Evolutionary conservation across 768 basidiomycete genomes (phyloP).

Genomic region (Tulasnella sp.): DNA sequence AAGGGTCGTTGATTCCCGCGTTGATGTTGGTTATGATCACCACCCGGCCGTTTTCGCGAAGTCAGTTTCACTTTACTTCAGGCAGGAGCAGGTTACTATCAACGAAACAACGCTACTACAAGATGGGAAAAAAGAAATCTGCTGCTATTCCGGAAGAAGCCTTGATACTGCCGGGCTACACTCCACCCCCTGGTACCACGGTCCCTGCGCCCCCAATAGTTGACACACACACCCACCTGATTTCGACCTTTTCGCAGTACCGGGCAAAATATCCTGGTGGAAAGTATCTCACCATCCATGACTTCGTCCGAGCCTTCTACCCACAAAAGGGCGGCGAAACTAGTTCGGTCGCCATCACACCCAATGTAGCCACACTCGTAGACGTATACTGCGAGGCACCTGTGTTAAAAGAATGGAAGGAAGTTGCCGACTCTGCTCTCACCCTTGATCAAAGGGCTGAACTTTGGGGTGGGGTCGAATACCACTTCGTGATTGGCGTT

Average conservation of each 20-base stretch:
- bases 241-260: constrained; percentile 60
- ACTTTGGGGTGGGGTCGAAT: constrained; percentile 59
- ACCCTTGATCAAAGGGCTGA: constrained; percentile 36
- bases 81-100: too few species aligned
- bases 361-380: constrained; percentile 51
- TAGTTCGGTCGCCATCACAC: neutral
- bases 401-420: constrained; percentile 48
- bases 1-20: too few species aligned
- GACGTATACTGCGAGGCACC: constrained; percentile 89
- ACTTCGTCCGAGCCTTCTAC: constrained; percentile 58
- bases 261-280: constrained; percentile 49
- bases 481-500: constrained; percentile 63
- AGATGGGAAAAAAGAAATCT: constrained; percentile 3
- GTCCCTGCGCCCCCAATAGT: constrained; percentile 36
- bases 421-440: constrained; percentile 62
- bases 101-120: neutral
- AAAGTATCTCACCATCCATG: constrained; percentile 45
- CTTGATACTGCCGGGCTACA: neutral
- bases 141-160: constrained; percentile 1
- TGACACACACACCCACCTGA: constrained; percentile 81
- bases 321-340: neutral
- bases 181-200: neutral
- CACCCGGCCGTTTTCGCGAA: too few species aligned
- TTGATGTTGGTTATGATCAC: too few species aligned
- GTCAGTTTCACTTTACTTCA: too few species aligned